Percentiles rank a stretch among this genome's conserved stretches.
Conservation (phyloP, 2,329 filamentous ascomycete genomes). For the Dactylellina parvicollis region DNA sequence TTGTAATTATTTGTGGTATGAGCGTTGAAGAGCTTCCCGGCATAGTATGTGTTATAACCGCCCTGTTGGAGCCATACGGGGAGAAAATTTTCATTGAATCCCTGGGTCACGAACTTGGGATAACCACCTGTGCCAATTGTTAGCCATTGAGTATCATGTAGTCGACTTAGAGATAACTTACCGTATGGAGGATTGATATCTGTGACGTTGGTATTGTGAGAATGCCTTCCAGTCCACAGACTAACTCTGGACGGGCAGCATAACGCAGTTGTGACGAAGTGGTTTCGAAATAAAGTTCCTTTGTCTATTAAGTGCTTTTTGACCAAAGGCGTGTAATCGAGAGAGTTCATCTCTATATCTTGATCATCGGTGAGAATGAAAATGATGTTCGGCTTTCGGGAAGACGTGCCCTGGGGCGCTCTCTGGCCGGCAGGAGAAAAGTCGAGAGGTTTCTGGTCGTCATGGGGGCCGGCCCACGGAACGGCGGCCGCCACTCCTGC, state of each 20-base stretch:
- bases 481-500: constrained; percentile 40
- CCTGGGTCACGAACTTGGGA: constrained; percentile 73
- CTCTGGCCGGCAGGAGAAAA: not conserved
- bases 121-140: constrained; percentile 65
- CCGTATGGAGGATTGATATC: constrained; percentile 67
- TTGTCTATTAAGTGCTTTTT: constrained; percentile 68
- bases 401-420: constrained; percentile 50
- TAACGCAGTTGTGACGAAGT: constrained; percentile 73
- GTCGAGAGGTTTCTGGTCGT: constrained; percentile 33
- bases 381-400: constrained; percentile 67
- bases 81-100: constrained; percentile 74
- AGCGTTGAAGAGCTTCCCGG: constrained; percentile 76
- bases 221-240: constrained; percentile 72
- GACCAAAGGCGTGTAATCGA: constrained; percentile 70
- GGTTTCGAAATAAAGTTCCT: constrained; percentile 70
- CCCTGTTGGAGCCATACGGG: constrained; percentile 76
- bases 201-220: constrained; percentile 78
- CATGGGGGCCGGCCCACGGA: constrained; percentile 12
- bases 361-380: constrained; percentile 77
- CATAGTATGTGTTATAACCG: constrained; percentile 77
- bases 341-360: constrained; percentile 70
- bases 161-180: constrained; percentile 56
- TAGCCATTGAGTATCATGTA: not conserved
- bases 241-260: constrained; percentile 76
- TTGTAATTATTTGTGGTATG: constrained; percentile 72